These are phyloP conservation scores for Discostella pseudostelligera DNA, from an alignment of 108 stramenopile species.

Conservation along the genomic window DNA sequence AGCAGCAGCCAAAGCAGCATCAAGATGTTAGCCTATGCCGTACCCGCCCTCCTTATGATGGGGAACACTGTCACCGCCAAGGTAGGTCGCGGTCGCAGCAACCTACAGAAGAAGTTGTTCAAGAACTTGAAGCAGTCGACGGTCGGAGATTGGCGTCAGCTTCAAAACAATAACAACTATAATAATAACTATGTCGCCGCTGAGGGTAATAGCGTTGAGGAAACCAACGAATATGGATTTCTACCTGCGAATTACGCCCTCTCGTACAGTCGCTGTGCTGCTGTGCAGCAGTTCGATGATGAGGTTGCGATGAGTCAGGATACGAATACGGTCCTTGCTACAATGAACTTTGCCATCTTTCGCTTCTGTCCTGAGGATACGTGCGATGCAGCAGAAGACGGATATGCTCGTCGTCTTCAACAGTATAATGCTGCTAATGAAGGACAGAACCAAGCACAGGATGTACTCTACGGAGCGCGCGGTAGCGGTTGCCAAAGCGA, in stretches of 20 bases:
- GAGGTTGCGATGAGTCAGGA: slow-evolving; percentile 43
- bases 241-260: slow-evolving; percentile 56
- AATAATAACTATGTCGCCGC: background rate
- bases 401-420: background rate
- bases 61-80: background rate
- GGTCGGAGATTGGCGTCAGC: background rate
- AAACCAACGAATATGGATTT: background rate
- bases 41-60: slow-evolving; percentile 1
- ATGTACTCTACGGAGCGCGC: slow-evolving; percentile 37
- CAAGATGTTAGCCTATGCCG: background rate
- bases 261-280: slow-evolving; percentile 75
- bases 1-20: background rate
- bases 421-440: background rate
- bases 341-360: slow-evolving; percentile 75
- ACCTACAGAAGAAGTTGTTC: background rate
- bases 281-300: slow-evolving; percentile 36
- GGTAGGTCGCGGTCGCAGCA: background rate
- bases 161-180: background rate
- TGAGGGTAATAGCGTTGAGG: background rate
- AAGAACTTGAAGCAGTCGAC: background rate
- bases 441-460: slow-evolving; percentile 1
- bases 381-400: slow-evolving; percentile 36
- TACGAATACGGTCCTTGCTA: slow-evolving; percentile 47
- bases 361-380: slow-evolving; percentile 70
- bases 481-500: slow-evolving; percentile 57